Evolutionary conservation across 305 asterid genomes (phyloP).

Genomic region (Fraxinus albicans): DNA sequence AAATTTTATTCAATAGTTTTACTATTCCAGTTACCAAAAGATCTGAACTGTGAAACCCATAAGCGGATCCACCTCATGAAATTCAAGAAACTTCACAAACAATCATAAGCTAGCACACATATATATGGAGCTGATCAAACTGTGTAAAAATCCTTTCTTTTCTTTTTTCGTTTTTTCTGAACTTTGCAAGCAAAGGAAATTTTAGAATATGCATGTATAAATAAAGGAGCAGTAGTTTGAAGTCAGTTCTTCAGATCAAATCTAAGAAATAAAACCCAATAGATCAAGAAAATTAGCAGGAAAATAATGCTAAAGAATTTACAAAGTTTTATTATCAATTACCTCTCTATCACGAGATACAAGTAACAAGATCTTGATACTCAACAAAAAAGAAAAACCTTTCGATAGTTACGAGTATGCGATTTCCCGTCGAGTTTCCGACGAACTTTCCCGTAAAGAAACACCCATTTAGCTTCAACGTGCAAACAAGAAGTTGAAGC

Average conservation of each 20-base stretch:
- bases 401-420: neutral
- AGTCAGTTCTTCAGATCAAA: neutral
- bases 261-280: neutral
- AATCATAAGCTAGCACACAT: conserved; percentile 5
- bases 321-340: neutral
- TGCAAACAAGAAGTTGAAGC: neutral
- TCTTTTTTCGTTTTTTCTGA: neutral
- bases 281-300: neutral
- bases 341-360: neutral
- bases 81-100: conserved; percentile 3
- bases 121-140: neutral
- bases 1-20: conserved; percentile 4
- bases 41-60: conserved; percentile 13
- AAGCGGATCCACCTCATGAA: conserved; percentile 13
- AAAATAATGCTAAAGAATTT: neutral
- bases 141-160: neutral
- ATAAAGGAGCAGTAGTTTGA: neutral
- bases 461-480: conserved; percentile 34
- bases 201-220: conserved; percentile 26
- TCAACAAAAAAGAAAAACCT: neutral
- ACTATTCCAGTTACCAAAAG: neutral
- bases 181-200: neutral
- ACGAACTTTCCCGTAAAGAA: conserved; percentile 35
- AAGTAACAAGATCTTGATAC: neutral
- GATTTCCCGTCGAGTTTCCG: conserved; percentile 22